These are phyloP conservation scores for Pholiota microspora DNA, from an alignment of 768 basidiomycete species.

Conservation along the genomic window DNA sequence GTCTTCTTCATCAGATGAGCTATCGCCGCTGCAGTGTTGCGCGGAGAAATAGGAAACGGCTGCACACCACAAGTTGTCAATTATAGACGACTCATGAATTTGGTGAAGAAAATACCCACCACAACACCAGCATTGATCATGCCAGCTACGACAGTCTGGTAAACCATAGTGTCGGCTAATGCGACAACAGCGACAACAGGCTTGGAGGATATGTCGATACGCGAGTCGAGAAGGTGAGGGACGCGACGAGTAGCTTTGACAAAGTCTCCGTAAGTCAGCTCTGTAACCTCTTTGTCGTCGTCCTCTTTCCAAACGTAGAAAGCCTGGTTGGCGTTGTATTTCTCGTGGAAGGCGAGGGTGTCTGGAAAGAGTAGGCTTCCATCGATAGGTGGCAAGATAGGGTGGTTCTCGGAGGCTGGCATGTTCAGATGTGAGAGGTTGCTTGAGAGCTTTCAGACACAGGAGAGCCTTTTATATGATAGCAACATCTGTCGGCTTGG, in stretches of 20 bases:
- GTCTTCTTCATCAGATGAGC: conserved; percentile 28
- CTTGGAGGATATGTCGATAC: background rate
- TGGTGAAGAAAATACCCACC: conserved; percentile 17
- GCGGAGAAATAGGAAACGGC: conserved; percentile 37
- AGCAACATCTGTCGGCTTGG: background rate
- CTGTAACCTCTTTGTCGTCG: background rate
- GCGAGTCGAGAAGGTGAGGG: background rate
- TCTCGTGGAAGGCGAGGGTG: conserved; percentile 20
- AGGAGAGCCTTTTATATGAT: background rate
- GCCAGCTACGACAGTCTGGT: conserved; percentile 25
- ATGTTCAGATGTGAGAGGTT: background rate
- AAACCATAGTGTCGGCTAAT: conserved; percentile 24
- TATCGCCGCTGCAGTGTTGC: conserved; percentile 34
- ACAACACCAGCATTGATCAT: conserved; percentile 26
- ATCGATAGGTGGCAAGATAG: conserved; percentile 2
- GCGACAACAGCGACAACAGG: conserved; percentile 32
- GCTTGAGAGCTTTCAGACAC: background rate
- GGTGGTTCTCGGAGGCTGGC: background rate
- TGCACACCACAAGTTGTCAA: conserved; percentile 7
- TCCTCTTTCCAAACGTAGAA: conserved; percentile 20
- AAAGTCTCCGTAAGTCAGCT: background rate
- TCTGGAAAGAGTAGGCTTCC: conserved; percentile 12
- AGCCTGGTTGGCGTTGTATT: conserved; percentile 19
- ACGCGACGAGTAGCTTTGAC: background rate
- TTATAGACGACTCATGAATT: background rate